Conservation (phyloP, 371 early-diverging fungal species). For the Mortierella sp. region DNA sequence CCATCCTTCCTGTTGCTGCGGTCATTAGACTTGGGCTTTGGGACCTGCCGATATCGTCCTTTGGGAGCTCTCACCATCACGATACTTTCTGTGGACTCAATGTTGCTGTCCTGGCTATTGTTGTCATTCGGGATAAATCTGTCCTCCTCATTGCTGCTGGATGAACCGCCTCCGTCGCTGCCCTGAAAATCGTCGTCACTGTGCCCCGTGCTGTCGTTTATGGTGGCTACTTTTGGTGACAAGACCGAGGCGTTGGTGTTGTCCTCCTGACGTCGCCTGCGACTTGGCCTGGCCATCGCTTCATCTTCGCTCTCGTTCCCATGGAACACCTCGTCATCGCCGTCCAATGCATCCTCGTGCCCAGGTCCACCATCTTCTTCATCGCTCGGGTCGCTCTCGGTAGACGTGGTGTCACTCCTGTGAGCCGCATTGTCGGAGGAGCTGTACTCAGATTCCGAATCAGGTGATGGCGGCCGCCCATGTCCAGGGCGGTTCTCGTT, state of each 20-base stretch:
- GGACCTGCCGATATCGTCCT: background rate
- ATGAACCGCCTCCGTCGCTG: background rate
- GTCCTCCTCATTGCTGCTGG: background rate
- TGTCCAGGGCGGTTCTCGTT: background rate
- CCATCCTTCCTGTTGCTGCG: background rate
- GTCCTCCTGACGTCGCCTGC: background rate
- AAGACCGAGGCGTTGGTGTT: background rate
- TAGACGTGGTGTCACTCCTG: background rate
- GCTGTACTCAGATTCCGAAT: background rate
- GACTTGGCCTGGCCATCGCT: background rate
- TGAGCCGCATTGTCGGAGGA: background rate
- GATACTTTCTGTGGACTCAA: background rate
- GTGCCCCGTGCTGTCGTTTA: background rate
- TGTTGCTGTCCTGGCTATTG: background rate
- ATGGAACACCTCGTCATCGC: background rate
- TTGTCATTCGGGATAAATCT: background rate
- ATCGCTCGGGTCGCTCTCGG: background rate
- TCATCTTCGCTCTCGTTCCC: background rate
- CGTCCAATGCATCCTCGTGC: background rate
- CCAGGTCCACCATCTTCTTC: background rate
- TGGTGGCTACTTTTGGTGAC: background rate
- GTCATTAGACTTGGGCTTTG: background rate
- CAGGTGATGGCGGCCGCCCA: background rate
- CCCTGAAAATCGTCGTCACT: no score
- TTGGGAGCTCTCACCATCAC: background rate